A percentile compares a stretch with the other conserved stretches of the same genome.
Conservation (phyloP, 2,329 filamentous ascomycete genomes). For the Incumbomyces delicatus region DNA sequence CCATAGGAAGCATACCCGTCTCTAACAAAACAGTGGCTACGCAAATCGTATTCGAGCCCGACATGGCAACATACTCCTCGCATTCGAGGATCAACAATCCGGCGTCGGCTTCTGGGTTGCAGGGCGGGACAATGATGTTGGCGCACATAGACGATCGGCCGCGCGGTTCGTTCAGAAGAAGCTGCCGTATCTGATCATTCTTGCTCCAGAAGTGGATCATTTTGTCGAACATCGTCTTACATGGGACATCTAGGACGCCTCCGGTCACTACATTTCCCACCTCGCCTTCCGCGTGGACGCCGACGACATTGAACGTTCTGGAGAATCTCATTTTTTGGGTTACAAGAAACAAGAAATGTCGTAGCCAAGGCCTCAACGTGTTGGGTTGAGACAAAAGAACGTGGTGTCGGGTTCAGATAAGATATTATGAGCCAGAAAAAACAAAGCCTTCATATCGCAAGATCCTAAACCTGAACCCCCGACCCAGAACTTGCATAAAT, state of each 20-base stretch:
- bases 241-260: conserved; percentile 34
- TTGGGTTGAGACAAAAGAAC: no score
- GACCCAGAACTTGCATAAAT: no score
- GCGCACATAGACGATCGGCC: conserved; percentile 33
- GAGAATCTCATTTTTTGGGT: no score
- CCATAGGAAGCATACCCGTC: conserved; percentile 39
- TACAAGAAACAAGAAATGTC: no score
- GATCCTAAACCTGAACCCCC: no score
- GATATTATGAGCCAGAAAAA: no score
- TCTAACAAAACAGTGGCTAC: conserved; percentile 38
- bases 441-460: no score
- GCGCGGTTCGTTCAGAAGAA: conserved; percentile 39
- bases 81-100: conserved; percentile 39
- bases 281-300: conserved; percentile 25
- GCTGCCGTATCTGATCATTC: conserved; percentile 32
- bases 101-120: conserved; percentile 35
- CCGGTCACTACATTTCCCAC: conserved; percentile 42
- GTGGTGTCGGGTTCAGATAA: no score
- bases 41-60: conserved; percentile 37
- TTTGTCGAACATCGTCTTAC: conserved; percentile 42
- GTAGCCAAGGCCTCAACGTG: no score
- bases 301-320: no score
- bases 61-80: conserved; percentile 39
- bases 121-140: conserved; percentile 35
- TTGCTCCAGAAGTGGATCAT: conserved; percentile 34